Percentiles rank a stretch among this genome's conserved stretches.
phyloP scores from a whole-genome alignment of 805 yeast species.

The Priceomyces fermenticarens region DNA sequence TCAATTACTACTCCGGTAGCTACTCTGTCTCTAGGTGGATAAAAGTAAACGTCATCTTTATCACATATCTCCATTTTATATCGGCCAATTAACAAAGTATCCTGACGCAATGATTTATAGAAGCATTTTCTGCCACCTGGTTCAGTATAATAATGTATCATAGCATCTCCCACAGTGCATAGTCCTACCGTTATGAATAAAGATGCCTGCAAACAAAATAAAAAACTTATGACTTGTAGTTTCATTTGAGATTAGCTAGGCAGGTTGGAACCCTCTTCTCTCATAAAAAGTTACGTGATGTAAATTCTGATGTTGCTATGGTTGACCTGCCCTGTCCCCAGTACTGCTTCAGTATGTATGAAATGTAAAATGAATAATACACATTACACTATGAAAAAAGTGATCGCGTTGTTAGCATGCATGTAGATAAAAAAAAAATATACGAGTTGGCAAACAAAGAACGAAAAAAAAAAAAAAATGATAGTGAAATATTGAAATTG shows the following conservation, averaged over 20 bases:
- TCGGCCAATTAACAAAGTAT: constrained; percentile 47
- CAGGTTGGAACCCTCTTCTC: no score
- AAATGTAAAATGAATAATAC: no score
- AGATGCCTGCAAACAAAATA: not conserved
- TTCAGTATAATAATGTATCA: constrained; percentile 47
- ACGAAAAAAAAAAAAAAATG: no score
- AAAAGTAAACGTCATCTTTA: constrained; percentile 29
- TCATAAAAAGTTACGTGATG: no score
- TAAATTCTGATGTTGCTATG: no score
- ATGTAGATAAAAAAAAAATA: no score
- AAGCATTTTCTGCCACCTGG: constrained; percentile 56
- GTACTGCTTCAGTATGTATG: no score
- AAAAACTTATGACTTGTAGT: not conserved
- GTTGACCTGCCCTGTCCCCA: no score
- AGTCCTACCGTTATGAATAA: not conserved
- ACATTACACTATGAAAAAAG: no score
- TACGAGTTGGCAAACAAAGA: no score
- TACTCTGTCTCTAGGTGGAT: constrained; percentile 23
- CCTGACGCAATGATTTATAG: constrained; percentile 51
- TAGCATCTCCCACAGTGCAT: constrained; percentile 1
- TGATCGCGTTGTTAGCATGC: no score
- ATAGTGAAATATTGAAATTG: no score
- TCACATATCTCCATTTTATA: constrained; percentile 48
- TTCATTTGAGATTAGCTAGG: not conserved
- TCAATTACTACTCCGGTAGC: constrained; percentile 37